Evolutionary conservation across 1,284 basidiomycete species (phyloP).

Genomic region (Sporisorium exsertum): DNA sequence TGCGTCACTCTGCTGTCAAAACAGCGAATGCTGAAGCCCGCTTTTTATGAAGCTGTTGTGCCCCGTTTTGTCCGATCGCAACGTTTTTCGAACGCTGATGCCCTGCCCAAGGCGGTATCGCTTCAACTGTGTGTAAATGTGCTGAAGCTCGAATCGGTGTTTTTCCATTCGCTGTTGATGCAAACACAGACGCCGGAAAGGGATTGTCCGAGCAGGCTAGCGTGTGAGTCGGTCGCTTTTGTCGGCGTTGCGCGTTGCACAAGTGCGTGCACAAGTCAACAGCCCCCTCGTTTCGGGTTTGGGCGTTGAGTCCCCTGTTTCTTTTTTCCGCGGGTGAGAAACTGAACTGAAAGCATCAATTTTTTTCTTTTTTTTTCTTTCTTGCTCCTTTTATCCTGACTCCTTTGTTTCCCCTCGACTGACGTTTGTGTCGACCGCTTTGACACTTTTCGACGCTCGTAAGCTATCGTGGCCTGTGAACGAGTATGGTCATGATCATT

Average conservation of each 20-base stretch:
- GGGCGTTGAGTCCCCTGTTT: conserved; percentile 15
- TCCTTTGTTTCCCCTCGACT: too few relatives aligned
- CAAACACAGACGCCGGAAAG: neutral
- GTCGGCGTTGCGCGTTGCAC: neutral
- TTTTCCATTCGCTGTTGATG: neutral
- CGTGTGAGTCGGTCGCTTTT: conserved; percentile 2
- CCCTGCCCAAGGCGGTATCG: neutral
- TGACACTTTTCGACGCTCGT: neutral
- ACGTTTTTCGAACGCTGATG: neutral
- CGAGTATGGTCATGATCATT: neutral
- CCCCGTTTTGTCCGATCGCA: neutral
- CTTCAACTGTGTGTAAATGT: neutral
- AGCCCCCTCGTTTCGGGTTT: conserved; percentile 21
- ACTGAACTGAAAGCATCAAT: conserved; percentile 22
- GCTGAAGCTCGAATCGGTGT: neutral
- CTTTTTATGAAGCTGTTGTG: neutral
- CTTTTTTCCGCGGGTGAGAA: conserved; percentile 8
- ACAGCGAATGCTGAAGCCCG: neutral
- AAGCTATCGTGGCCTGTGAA: neutral
- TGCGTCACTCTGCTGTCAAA: neutral
- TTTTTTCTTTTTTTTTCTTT: conserved; percentile 7
- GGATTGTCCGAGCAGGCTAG: neutral
- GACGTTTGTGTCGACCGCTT: neutral
- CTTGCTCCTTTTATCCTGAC: neutral
- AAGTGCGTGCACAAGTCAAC: conserved; percentile 11